Evolutionary conservation across 2,329 filamentous ascomycete genomes (phyloP).

Genomic region (Colletotrichum camelliae): DNA sequence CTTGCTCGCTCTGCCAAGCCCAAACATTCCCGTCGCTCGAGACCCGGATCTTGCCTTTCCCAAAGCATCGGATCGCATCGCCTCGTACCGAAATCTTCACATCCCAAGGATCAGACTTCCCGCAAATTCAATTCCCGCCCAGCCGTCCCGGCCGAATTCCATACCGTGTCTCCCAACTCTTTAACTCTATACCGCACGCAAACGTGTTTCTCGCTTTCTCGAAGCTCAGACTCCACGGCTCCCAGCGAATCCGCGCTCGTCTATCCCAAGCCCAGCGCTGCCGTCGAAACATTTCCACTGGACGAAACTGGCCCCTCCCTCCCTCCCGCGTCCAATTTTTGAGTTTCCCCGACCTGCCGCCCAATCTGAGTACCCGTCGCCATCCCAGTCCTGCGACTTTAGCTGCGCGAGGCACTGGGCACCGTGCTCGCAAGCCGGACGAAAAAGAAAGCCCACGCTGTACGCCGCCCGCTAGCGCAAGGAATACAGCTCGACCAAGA

Average conservation of each 20-base stretch:
- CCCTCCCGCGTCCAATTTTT: conserved; percentile 1
- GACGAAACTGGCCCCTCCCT: conserved; percentile 6
- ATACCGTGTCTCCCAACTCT: background rate
- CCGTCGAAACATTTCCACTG: conserved; percentile 20
- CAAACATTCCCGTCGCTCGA: background rate
- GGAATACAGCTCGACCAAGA: conserved; percentile 20
- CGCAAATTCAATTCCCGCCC: background rate
- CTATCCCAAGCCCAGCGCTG: background rate
- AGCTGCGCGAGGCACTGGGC: conserved; percentile 18
- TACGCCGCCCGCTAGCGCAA: conserved; percentile 15
- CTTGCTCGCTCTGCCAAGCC: background rate
- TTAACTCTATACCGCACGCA: background rate
- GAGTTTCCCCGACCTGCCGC: conserved; percentile 15
- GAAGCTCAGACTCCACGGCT: conserved; percentile 7
- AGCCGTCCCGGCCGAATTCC: conserved; percentile 1
- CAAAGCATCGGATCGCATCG: conserved; percentile 9
- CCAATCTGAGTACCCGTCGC: conserved; percentile 6
- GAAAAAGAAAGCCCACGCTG: conserved; percentile 12
- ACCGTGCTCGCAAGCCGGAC: conserved; percentile 15
- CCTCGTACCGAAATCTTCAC: background rate
- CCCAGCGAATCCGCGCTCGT: conserved; percentile 16
- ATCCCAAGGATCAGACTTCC: background rate
- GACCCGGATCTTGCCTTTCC: background rate
- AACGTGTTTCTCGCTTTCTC: background rate
- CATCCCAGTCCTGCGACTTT: conserved; percentile 21